phyloP scores from a whole-genome alignment of 176 grass and related monocot species.

The Aegilops speltoides region DNA sequence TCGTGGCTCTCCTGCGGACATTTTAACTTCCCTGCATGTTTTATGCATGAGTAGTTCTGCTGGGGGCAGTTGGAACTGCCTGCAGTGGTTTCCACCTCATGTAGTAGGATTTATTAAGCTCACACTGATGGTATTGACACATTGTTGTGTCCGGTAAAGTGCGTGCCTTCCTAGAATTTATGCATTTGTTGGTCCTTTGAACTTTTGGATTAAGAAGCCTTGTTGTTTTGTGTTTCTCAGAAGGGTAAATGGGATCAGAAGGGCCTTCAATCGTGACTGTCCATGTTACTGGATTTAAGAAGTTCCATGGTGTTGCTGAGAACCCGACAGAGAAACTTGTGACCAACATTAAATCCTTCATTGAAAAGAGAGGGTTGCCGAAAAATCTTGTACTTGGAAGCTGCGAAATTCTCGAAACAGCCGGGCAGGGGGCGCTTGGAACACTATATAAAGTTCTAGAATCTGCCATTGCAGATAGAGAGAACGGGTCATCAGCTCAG shows the following conservation, averaged over 20 bases:
- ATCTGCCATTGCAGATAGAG: slow-evolving; percentile 47
- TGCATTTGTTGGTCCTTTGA: slow-evolving; percentile 6
- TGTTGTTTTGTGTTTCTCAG: neutral
- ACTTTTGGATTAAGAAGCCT: slow-evolving; percentile 14
- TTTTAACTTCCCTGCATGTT: neutral
- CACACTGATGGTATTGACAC: neutral
- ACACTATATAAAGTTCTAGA: slow-evolving; percentile 71
- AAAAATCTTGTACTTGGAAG: slow-evolving; percentile 82
- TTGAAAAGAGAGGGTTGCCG: slow-evolving; percentile 82
- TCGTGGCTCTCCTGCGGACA: neutral
- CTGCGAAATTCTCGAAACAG: slow-evolving; percentile 84
- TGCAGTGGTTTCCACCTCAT: neutral
- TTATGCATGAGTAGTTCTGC: neutral
- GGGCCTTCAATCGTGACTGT: slow-evolving; percentile 81
- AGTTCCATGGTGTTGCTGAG: slow-evolving; percentile 88
- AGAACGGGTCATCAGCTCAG: slow-evolving; percentile 43
- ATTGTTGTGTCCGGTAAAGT: slow-evolving; percentile 4
- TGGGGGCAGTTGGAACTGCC: slow-evolving; percentile 14
- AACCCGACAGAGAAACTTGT: slow-evolving; percentile 95
- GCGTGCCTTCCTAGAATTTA: slow-evolving; percentile 23
- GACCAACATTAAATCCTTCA: slow-evolving; percentile 61
- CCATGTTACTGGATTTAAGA: slow-evolving; percentile 97
- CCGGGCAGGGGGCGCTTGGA: slow-evolving; percentile 72
- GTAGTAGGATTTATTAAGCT: slow-evolving; percentile 9
- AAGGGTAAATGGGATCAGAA: slow-evolving; percentile 87